A percentile compares a stretch with the other conserved stretches of the same genome.
These are phyloP conservation scores for Erysiphe neolycopersici DNA, from an alignment of 2,329 filamentous ascomycete genomes.

Conservation along the genomic window DNA sequence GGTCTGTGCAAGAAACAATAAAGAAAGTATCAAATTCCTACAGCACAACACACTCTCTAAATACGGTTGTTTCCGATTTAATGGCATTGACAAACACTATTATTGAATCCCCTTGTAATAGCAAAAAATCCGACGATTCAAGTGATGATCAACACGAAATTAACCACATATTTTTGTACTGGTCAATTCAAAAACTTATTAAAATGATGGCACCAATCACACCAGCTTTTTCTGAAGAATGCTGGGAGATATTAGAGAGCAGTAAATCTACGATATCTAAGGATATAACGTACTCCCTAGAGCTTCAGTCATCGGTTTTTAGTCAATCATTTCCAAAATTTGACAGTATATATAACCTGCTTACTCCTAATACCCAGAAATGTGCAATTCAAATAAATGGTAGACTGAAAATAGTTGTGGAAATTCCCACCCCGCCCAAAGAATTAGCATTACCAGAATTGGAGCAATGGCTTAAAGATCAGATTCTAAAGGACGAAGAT, in stretches of 20 bases:
- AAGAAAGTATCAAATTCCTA: constrained; percentile 40
- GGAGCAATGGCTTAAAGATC: constrained; percentile 30
- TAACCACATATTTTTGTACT: not conserved
- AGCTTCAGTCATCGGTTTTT: constrained; percentile 14
- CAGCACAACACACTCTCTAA: constrained; percentile 46
- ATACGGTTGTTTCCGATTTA: constrained; percentile 60
- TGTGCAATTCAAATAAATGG: constrained; percentile 60
- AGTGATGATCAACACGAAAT: constrained; percentile 15
- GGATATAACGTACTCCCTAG: constrained; percentile 5
- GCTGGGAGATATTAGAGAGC: constrained; percentile 34
- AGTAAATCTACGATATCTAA: not conserved
- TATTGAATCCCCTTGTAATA: constrained; percentile 16
- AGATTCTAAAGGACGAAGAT: constrained; percentile 32
- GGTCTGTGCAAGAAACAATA: constrained; percentile 40
- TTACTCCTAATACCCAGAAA: constrained; percentile 22
- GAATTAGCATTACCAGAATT: constrained; percentile 19
- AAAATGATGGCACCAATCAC: constrained; percentile 55
- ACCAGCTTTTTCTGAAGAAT: constrained; percentile 59
- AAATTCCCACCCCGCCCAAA: constrained; percentile 26
- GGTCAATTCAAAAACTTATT: constrained; percentile 24
- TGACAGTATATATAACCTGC: constrained; percentile 23
- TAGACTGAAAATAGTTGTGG: constrained; percentile 42
- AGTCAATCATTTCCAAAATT: constrained; percentile 27
- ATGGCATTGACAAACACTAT: constrained; percentile 56
- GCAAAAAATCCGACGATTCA: constrained; percentile 5